Evolutionary conservation across 352 stramenopile genomes (phyloP), one percentile per base, ranked within the genome.

Genomic region (Phytopythium litorale): DNA sequence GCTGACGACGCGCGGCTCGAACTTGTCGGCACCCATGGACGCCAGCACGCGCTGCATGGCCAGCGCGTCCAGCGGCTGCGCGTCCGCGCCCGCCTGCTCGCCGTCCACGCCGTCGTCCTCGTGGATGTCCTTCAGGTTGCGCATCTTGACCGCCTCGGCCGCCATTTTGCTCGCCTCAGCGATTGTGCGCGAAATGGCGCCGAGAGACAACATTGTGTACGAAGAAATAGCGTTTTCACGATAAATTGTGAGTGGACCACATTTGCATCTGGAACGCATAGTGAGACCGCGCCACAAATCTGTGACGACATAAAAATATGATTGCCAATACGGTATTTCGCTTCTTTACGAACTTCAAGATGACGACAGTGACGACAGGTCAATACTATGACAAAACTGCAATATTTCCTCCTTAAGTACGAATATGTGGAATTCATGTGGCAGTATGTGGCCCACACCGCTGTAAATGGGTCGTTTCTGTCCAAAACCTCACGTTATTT

Each of bases 1-100:
- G 58, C 69, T 71, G 33, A 93, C 79, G 65, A 95, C 86, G 58
- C 84, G 79, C 56, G 81, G 80, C 69, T 95, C 86, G 61, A 84
- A 83, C 57, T 82, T 89, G 58, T 90, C 80, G 38, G 76, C 84
- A 19, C 86, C 84, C 86, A 95, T 95, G 51, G 84, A 92, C 62
- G 79, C 78, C 45, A 95, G 72, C 30, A 95, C 62, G 55, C 71
- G 54, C 55, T 82, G 57, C 54, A 95, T 73, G 21, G 81, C 78
- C 15, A 82, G 61, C 19, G 78, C 77, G 53, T 94, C 84, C 50
- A 92, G 53, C 7, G 86, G 86, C 54, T 82, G 64, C 35, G 74
- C 68, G 55, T 85, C 67, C 4, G 50, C 51, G 12, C 81, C 62
- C 23, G 74, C 69, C 35, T 69, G 62, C 57, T 79, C 68, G 45